Percentiles rank a stretch among this genome's conserved stretches.
Conservation (phyloP, 1,284 basidiomycete species). For the Tylopilus sp. region DNA sequence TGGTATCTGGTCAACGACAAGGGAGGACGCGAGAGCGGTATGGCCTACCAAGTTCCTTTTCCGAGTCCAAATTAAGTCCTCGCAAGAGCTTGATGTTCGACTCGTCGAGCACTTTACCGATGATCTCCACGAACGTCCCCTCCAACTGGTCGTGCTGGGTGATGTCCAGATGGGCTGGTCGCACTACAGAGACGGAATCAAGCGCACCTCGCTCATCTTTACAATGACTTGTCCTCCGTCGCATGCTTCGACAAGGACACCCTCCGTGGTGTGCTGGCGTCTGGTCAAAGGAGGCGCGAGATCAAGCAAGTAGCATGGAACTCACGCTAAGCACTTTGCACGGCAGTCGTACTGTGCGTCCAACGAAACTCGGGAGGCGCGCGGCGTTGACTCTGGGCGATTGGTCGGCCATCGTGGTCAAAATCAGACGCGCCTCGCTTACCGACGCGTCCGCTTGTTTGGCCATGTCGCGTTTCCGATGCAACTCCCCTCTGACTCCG, state of each 20-base stretch:
- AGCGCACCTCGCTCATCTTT: constrained; percentile 47
- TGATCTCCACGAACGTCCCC: constrained; percentile 69
- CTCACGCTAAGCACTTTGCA: constrained; percentile 67
- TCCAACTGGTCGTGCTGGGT: constrained; percentile 49
- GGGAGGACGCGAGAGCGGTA: not conserved
- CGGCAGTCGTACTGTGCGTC: constrained; percentile 67
- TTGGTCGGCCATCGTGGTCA: constrained; percentile 31
- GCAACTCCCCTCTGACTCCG: too few species aligned
- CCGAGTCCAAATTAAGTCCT: constrained; percentile 59
- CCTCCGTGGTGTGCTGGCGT: constrained; percentile 52
- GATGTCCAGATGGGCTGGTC: not conserved
- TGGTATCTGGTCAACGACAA: constrained; percentile 29
- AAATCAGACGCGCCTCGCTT: constrained; percentile 9
- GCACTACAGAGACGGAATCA: not conserved
- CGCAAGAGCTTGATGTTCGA: constrained; percentile 63
- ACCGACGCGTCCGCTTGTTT: constrained; percentile 16
- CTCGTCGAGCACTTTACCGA: constrained; percentile 66
- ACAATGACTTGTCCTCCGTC: constrained; percentile 75
- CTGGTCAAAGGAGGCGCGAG: constrained; percentile 1
- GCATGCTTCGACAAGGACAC: constrained; percentile 62
- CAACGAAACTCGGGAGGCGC: constrained; percentile 52
- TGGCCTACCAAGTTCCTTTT: constrained; percentile 55
- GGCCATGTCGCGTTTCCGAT: not conserved
- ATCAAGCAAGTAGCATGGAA: not conserved
- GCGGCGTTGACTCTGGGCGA: constrained; percentile 69